Conservation (phyloP, 2,329 filamentous ascomycete species). For the Pseudopithomyces chartarum region DNA sequence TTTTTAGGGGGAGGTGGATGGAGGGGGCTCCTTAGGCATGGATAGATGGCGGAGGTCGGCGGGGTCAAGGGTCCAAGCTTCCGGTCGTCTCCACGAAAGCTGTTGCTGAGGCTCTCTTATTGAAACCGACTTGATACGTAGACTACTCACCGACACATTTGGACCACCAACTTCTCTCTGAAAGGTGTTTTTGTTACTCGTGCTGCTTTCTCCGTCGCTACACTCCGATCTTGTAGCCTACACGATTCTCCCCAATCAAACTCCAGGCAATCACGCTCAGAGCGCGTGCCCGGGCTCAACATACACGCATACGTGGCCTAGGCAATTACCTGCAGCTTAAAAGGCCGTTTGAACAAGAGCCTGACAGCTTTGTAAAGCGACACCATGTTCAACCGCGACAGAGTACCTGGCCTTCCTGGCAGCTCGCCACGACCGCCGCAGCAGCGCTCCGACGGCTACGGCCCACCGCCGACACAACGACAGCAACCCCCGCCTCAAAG, state of each 20-base stretch:
- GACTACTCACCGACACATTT: neutral
- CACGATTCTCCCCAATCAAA: neutral
- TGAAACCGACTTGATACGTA: constrained; percentile 3
- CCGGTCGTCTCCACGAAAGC: neutral
- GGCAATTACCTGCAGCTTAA: neutral
- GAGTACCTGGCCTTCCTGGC: constrained; percentile 53
- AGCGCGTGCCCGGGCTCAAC: neutral
- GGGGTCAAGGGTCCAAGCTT: constrained; percentile 2
- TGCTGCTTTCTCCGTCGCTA: neutral
- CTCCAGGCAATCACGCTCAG: neutral
- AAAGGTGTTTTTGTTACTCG: too few relatives aligned
- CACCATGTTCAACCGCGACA: constrained; percentile 63
- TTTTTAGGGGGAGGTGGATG: too few relatives aligned
- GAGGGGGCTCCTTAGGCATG: neutral
- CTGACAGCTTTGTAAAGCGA: neutral
- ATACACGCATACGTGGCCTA: constrained; percentile 8
- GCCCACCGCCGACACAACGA: constrained; percentile 35
- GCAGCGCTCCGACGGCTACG: constrained; percentile 49
- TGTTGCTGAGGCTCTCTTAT: neutral
- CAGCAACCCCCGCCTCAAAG: constrained; percentile 30
- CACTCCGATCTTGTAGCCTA: neutral
- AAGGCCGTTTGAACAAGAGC: neutral
- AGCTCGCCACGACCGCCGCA: constrained; percentile 47
- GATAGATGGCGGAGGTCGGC: neutral
- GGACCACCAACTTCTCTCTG: neutral